Percentiles rank a stretch among this genome's conserved stretches.
Evolutionary conservation across 768 basidiomycete genomes (phyloP).

Genomic region (Rhodotorula paludigena): DNA sequence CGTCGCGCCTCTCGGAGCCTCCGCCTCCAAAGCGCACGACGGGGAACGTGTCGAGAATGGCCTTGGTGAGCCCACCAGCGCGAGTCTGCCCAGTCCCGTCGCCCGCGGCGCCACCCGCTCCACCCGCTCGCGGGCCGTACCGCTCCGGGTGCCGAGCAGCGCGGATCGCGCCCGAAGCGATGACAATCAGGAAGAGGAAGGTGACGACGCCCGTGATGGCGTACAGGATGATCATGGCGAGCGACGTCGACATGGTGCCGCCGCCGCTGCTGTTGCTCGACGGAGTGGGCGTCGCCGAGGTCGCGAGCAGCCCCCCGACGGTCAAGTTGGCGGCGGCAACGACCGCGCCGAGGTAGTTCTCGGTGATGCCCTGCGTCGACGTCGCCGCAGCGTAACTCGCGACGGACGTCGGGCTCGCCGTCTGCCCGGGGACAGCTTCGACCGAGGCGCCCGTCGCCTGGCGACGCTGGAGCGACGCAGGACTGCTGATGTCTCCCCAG

Average conservation of each 20-base stretch:
- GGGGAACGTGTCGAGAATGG: conserved; percentile 93
- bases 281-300: conserved; percentile 55
- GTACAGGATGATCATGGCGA: conserved; percentile 68
- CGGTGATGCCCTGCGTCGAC: conserved; percentile 14
- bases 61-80: conserved; percentile 78
- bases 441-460: background rate
- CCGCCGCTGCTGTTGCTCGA: conserved; percentile 39
- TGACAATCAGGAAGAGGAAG: conserved; percentile 73
- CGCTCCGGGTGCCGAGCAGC: conserved; percentile 83
- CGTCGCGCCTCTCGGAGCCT: background rate
- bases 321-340: conserved; percentile 54
- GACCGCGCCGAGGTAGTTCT: conserved; percentile 52
- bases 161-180: conserved; percentile 75
- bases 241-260: conserved; percentile 19
- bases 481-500: background rate
- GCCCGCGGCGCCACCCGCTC: conserved; percentile 45
- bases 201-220: conserved; percentile 85
- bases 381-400: conserved; percentile 16
- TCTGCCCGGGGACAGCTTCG: background rate
- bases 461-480: background rate
- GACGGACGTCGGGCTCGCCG: conserved; percentile 27
- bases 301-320: conserved; percentile 47
- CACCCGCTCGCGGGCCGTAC: conserved; percentile 67
- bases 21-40: conserved; percentile 70
- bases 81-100: conserved; percentile 57